Base-by-base conservation (phyloP, 768 basidiomycete species). In the Phaffia tasmanica region DNA sequence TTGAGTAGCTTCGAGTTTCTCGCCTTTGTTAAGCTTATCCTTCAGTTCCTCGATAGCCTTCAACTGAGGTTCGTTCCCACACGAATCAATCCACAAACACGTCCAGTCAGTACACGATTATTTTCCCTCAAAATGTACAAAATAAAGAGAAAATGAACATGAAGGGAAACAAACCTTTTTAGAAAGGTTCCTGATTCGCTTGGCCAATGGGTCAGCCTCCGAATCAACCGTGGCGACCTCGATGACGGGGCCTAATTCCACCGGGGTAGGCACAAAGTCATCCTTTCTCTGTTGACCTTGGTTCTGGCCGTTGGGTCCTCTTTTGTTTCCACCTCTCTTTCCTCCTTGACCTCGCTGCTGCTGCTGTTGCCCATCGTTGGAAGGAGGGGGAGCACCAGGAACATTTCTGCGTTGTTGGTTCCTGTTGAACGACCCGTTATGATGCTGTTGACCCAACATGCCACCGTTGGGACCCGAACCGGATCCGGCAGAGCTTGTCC, bases 1-100 rank as follows among this genome's bases (percentile, higher is more conserved):
- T 77, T 99, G 94, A 21, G 94, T 99, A 65, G 85, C 86, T 76
- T 99, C 94, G 35, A 99, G 81, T 64, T 86, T 83, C 76, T 98
- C 93, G 0, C 95, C 94, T 47, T 87, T 83, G 73, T 83, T 86
- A 30, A 84, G 82, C 79, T 92, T 91, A 71, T 88, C 89, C 79
- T 97, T 98, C 59, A 99, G 83, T 73, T 98, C 93, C 25, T 97
- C 91, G 71, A 99, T 98, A n/a, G 94, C 94, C 76, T 95, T 97
- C 71, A 99, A 81, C 92, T 95, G 71, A 48, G 64, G n/a, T 14
- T 48, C 64, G 29, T 19, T 1, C 30, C 16, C 46, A 35, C 15
- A 9, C 11, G 54, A 3, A 56, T 4, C 57, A 9, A 5, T 63
- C 23, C 27, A 23, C 51, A 27, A 25, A 50, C 21, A 62, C 50